phyloP scores from a whole-genome alignment of 73 alveolate genomes.

The Tetrahymena elliotti region DNA sequence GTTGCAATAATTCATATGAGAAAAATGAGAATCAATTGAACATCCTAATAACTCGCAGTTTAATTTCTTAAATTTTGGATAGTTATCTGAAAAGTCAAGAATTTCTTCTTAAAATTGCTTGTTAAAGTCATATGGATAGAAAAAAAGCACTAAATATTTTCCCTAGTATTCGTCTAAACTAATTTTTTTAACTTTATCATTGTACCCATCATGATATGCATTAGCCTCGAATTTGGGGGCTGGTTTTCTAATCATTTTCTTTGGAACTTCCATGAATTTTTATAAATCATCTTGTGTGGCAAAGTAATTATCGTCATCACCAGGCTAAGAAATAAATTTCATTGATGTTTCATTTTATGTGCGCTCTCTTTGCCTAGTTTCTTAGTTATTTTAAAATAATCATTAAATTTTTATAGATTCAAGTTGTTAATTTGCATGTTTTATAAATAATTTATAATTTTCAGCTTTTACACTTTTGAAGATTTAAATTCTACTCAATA shows the following conservation, averaged over 20 bases:
- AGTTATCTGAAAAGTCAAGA: conserved; percentile 49
- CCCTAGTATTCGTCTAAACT: conserved; percentile 83
- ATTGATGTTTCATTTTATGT: background rate
- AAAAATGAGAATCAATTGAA: conserved; percentile 89
- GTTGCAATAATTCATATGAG: conserved; percentile 85
- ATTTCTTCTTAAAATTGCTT: conserved; percentile 99
- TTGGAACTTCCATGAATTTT: background rate
- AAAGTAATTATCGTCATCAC: background rate
- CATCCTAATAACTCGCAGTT: conserved; percentile 85
- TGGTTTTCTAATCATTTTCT: conserved; percentile 13
- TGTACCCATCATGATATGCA: conserved; percentile 50
- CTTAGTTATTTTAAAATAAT: background rate
- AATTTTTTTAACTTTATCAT: conserved; percentile 55
- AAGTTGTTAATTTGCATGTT: background rate
- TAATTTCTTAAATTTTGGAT: conserved; percentile 78
- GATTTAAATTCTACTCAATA: background rate
- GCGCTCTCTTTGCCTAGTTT: background rate
- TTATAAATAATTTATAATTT: background rate
- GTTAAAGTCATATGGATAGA: conserved; percentile 99
- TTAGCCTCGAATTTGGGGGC: conserved; percentile 53
- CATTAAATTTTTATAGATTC: background rate
- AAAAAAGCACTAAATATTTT: conserved; percentile 95
- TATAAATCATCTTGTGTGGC: background rate
- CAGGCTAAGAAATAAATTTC: background rate
- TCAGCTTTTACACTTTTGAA: background rate